Conservation (phyloP, 805 yeast genomes). For the Yamadazyma takamatsuzukensis region DNA sequence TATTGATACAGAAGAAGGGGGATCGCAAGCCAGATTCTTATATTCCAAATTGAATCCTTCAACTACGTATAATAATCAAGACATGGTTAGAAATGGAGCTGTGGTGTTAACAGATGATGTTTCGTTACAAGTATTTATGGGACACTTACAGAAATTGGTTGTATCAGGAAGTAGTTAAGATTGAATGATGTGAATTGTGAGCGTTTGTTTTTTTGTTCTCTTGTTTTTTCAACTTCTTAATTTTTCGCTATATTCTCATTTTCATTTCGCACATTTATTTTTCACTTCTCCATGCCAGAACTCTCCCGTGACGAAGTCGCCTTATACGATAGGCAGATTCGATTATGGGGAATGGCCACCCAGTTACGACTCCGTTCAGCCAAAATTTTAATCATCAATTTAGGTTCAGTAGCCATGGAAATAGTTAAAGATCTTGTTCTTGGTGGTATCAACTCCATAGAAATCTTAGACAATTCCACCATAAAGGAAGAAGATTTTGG, state of each 20-base stretch:
- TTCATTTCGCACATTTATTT: too few species aligned
- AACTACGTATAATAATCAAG: conserved; percentile 39
- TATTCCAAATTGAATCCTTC: conserved; percentile 70
- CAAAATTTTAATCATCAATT: conserved; percentile 61
- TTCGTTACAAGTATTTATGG: conserved; percentile 54
- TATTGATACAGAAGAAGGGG: conserved; percentile 72
- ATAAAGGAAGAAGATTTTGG: conserved; percentile 63
- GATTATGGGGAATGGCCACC: conserved; percentile 95
- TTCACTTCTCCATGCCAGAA: too few species aligned
- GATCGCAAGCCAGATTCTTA: conserved; percentile 69
- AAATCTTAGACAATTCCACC: conserved; percentile 57
- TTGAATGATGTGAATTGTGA: too few species aligned
- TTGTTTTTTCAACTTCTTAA: neutral
- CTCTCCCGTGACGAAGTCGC: conserved; percentile 96
- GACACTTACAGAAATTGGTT: conserved; percentile 43
- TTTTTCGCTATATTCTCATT: neutral
- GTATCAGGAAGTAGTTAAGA: too few species aligned
- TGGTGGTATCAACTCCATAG: conserved; percentile 81
- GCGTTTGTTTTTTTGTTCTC: neutral
- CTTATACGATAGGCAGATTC: conserved; percentile 87
- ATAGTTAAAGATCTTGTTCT: conserved; percentile 78
- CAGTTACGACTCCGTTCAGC: conserved; percentile 75
- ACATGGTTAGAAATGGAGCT: conserved; percentile 20
- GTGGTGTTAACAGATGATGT: conserved; percentile 58
- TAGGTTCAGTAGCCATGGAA: conserved; percentile 80